Percentiles rank a stretch among this genome's conserved stretches.
Evolutionary conservation across 345 rosid genomes (phyloP).

Genomic region (Dipteronia sinensis): DNA sequence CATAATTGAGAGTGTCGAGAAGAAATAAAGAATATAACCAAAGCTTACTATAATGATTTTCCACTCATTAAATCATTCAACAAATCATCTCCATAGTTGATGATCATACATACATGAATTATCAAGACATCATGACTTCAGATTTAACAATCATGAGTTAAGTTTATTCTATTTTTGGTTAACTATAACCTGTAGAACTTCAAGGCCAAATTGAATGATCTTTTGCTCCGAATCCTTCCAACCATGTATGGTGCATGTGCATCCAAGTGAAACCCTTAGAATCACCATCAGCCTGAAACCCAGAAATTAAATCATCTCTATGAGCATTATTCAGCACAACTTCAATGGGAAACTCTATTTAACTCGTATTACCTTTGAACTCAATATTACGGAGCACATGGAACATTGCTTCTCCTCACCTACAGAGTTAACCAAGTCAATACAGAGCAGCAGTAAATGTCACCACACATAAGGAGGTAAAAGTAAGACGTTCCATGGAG

Average conservation of each 20-base stretch:
- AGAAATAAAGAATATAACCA: not conserved
- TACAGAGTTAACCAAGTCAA: constrained; percentile 27
- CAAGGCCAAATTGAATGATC: constrained; percentile 49
- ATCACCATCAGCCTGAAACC: constrained; percentile 42
- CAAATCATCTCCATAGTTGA: not conserved
- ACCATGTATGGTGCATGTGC: constrained; percentile 77
- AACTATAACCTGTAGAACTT: constrained; percentile 19
- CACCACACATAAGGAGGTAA: not conserved
- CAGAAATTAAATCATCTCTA: not conserved
- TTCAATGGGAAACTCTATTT: not conserved
- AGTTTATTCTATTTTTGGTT: constrained; percentile 17
- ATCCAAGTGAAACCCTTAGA: constrained; percentile 45
- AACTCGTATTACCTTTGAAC: constrained; percentile 47
- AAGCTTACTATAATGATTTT: not conserved
- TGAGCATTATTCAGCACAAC: constrained; percentile 10
- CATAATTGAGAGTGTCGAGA: no score
- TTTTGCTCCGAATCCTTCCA: constrained; percentile 46
- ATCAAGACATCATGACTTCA: not conserved
- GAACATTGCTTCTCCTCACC: constrained; percentile 66
- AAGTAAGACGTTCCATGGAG: not conserved
- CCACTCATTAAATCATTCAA: not conserved
- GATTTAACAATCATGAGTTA: not conserved
- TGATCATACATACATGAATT: constrained; percentile 2
- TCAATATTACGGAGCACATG: constrained; percentile 51
- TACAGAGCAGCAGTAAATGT: not conserved